These are phyloP conservation scores for Penicillium soppii DNA, from an alignment of 495 filamentous ascomycete genomes.

Conservation along the genomic window DNA sequence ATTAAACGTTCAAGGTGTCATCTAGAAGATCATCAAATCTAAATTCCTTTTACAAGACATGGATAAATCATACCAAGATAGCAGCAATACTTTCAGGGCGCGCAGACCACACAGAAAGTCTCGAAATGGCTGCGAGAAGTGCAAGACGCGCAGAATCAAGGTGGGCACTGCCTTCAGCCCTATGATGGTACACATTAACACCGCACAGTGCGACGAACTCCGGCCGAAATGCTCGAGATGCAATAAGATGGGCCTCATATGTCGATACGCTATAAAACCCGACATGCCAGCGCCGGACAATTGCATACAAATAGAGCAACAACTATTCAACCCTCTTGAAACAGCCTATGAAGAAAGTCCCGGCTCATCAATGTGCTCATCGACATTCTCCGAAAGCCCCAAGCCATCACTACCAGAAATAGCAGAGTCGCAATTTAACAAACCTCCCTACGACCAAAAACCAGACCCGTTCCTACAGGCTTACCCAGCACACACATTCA, in stretches of 20 bases:
- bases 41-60: neutral
- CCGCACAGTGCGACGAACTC: neutral
- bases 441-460: neutral
- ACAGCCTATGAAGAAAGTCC: no score
- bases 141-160: constrained; percentile 1
- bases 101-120: neutral
- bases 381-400: neutral
- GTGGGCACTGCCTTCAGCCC: no score
- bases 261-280: neutral
- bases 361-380: no score
- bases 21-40: no score
- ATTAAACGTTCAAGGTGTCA: neutral
- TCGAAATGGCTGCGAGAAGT: neutral
- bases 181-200: neutral
- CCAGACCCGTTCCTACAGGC: neutral
- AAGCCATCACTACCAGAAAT: neutral
- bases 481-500: neutral
- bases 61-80: neutral
- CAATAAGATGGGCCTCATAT: neutral
- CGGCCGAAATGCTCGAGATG: constrained; percentile 2
- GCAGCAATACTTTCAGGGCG: neutral
- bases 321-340: no score
- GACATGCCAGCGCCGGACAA: neutral
- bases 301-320: neutral
- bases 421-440: neutral